Evolutionary conservation across 1,284 basidiomycete genomes (phyloP).

Genomic region (Fomitopsis schrenkii): DNA sequence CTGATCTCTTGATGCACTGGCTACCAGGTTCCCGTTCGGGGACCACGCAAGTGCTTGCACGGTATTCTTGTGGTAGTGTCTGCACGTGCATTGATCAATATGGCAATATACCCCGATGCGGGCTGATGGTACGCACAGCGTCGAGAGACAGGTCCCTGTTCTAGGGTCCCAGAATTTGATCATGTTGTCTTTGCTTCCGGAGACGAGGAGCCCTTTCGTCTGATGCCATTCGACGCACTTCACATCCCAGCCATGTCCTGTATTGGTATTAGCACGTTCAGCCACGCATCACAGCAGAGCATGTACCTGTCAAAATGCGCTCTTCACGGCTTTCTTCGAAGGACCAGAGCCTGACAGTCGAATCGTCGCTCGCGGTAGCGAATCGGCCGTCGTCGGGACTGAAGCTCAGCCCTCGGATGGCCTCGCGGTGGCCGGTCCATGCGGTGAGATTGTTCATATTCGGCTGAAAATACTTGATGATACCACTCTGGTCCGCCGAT

Average conservation of each 20-base stretch:
- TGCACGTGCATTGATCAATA: slow-evolving; percentile 26
- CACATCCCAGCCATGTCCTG: slow-evolving; percentile 97
- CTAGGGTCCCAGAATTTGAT: slow-evolving; percentile 99
- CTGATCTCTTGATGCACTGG: slow-evolving; percentile 92
- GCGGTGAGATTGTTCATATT: slow-evolving; percentile 98
- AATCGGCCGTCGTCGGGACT: slow-evolving; percentile 90
- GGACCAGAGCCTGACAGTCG: slow-evolving; percentile 91
- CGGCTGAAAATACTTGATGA: slow-evolving; percentile 98
- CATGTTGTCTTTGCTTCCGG: slow-evolving; percentile 95
- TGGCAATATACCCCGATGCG: not conserved
- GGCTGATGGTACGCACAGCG: slow-evolving; percentile 53
- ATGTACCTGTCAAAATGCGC: slow-evolving; percentile 73
- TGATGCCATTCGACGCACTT: slow-evolving; percentile 99
- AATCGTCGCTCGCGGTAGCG: slow-evolving; percentile 93
- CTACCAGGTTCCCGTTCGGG: slow-evolving; percentile 89
- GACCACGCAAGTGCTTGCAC: slow-evolving; percentile 92
- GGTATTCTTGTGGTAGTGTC: slow-evolving; percentile 96
- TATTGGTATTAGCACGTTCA: not conserved
- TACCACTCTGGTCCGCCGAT: slow-evolving; percentile 89
- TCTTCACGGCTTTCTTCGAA: slow-evolving; percentile 92
- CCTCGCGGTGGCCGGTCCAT: slow-evolving; percentile 87
- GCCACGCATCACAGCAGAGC: not conserved
- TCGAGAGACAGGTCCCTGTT: slow-evolving; percentile 82
- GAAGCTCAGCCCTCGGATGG: slow-evolving; percentile 88
- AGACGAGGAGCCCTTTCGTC: slow-evolving; percentile 90